Conservation (phyloP, 371 early-diverging fungal genomes). For the Dinochytrium kinnereticum region DNA sequence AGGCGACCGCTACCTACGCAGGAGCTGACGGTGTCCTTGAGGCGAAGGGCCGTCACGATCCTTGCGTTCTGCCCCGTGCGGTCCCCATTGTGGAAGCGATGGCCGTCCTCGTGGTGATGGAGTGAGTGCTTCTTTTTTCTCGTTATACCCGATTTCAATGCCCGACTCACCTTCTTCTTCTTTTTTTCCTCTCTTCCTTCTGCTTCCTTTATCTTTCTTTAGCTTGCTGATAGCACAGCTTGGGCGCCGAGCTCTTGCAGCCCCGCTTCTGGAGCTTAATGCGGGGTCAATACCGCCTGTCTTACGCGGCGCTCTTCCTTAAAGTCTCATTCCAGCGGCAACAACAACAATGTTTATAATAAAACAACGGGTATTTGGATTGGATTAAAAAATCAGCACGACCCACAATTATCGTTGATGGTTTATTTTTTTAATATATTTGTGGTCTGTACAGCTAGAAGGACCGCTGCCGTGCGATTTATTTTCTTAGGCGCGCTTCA, state of each 20-base stretch:
- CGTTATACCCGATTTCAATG: no score
- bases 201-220: no score
- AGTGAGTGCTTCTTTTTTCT: conserved; percentile 49
- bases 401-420: no score
- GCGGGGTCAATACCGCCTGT: background rate
- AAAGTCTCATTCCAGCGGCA: no score
- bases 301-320: background rate
- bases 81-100: conserved; percentile 97
- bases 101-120: conserved; percentile 94
- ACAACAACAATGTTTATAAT: no score
- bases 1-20: conserved; percentile 84
- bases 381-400: no score
- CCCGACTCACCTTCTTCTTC: no score
- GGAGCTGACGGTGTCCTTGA: conserved; percentile 82
- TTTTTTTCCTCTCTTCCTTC: background rate
- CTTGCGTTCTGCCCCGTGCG: conserved; percentile 95
- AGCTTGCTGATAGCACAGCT: background rate
- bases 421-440: no score
- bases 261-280: background rate
- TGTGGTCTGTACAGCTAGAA: no score
- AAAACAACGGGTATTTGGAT: no score
- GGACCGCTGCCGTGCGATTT: no score
- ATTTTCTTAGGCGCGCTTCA: no score
- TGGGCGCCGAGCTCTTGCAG: background rate
- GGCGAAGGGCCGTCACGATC: conserved; percentile 97